These are phyloP conservation scores for Colletotrichum tabaci DNA, from an alignment of 2,329 filamentous ascomycete species.

Conservation along the genomic window DNA sequence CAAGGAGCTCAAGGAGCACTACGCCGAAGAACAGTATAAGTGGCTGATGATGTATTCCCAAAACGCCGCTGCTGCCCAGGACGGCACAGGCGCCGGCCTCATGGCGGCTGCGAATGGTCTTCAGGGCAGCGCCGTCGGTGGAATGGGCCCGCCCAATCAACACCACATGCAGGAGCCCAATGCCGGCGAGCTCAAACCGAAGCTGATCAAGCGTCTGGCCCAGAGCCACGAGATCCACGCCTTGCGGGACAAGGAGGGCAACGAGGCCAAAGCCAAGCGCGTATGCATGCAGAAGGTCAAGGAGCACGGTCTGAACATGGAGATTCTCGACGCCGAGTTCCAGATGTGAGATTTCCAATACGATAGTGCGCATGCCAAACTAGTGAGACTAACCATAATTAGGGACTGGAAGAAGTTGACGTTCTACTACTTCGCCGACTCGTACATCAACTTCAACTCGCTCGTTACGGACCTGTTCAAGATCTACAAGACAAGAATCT, in stretches of 20 bases:
- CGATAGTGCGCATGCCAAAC: neutral
- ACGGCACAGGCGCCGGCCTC: slow-evolving; percentile 73
- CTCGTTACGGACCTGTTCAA: slow-evolving; percentile 98
- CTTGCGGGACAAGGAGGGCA: slow-evolving; percentile 94
- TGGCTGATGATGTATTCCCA: slow-evolving; percentile 99
- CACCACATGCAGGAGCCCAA: slow-evolving; percentile 81
- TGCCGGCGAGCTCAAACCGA: slow-evolving; percentile 87
- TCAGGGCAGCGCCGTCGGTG: slow-evolving; percentile 80
- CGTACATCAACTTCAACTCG: slow-evolving; percentile 99
- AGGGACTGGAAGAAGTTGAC: slow-evolving; percentile 99
- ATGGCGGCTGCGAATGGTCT: slow-evolving; percentile 75
- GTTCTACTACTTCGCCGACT: slow-evolving; percentile 98
- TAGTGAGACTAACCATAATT: slow-evolving; percentile 3
- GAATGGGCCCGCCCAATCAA: slow-evolving; percentile 82
- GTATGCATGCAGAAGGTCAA: slow-evolving; percentile 97
- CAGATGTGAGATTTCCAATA: slow-evolving; percentile 84
- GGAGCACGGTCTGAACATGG: slow-evolving; percentile 96
- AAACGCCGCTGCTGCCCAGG: slow-evolving; percentile 75
- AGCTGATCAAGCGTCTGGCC: slow-evolving; percentile 95
- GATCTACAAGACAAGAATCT: slow-evolving; percentile 99
- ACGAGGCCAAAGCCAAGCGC: slow-evolving; percentile 96
- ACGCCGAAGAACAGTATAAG: slow-evolving; percentile 95
- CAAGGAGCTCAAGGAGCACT: slow-evolving; percentile 90
- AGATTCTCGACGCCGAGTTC: slow-evolving; percentile 98
- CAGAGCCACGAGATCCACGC: slow-evolving; percentile 91